Conservation (phyloP, 441 rosid species). For the Brassica hybrid region DNA sequence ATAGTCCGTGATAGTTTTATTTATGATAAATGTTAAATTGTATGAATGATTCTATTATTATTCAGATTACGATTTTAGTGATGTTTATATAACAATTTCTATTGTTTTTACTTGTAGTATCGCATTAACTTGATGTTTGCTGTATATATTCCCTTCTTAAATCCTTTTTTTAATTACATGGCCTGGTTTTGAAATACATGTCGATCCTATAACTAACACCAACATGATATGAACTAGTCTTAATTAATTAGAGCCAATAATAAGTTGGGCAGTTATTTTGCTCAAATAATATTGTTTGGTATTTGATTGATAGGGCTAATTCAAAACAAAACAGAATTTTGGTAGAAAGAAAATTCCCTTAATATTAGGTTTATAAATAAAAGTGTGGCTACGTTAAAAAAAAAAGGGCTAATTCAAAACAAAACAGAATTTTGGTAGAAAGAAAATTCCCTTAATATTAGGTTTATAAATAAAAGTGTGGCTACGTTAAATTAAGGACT, state of each 20-base stretch:
- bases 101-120: neutral
- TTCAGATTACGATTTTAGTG: neutral
- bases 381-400: neutral
- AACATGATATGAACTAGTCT: neutral
- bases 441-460: neutral
- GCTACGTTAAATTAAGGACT: neutral
- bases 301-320: neutral
- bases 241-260: neutral
- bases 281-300: neutral
- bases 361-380: neutral
- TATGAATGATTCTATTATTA: neutral
- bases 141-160: neutral
- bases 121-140: neutral
- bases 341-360: neutral
- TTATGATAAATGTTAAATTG: neutral
- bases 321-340: neutral
- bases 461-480: neutral
- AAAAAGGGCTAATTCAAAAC: neutral
- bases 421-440: neutral
- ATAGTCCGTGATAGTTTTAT: neutral
- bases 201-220: neutral
- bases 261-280: neutral
- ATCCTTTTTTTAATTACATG: neutral
- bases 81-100: neutral
- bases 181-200: neutral